Base-by-base conservation (phyloP, 1,284 basidiomycete genomes). In the Lignosus rhinocerotis region DNA sequence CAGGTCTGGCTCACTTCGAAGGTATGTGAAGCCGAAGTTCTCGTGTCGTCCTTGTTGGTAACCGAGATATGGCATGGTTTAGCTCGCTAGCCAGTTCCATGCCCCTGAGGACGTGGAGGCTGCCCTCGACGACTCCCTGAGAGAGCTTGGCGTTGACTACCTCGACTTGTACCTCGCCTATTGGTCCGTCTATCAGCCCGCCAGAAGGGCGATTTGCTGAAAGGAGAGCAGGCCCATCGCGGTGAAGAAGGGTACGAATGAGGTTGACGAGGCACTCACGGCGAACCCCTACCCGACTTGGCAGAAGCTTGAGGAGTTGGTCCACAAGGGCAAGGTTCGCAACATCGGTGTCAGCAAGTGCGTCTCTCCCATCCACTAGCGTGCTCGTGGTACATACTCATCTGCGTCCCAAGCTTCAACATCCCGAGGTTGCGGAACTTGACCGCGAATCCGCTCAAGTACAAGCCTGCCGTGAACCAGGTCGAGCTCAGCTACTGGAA, bases 341-440 rank as follows among this genome's bases (percentile, higher is more conserved):
- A 92, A 93, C 51, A 94, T 95, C 62, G 93, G 93, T 41, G 78
- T 94, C 52, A 87, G 86, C 86, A 88, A 88, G 86, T 87, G 59
- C 59, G 81, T 59, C 6, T 10, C 36, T 65, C 21, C 1, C 31
- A 1, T 4, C 3, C 10, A 12, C 33, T 21, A 11, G 10, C 44
- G 43, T 14, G 25, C n/a, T 7, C 16, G 63, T 54, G 68, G 65
- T 62, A n/a, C n/a, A n/a, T n/a, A 68, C 11, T 7, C 66, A 34
- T 32, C n/a, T 42, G 19, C 59, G 46, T 69, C 45, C 47, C 1
- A 6, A 85, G 86, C 71, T 83, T 84, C 73, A 86, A 87, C 66
- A 78, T 83, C 56, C 74, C 77, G 36, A 81, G 86, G 54, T 67
- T 87, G 42, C 74, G 83, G 64, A 90, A 90, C 67, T 71, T 89